Evolutionary conservation across 768 basidiomycete genomes (phyloP), one percentile per base, ranked within the genome.

Genomic region (Termitomyces sp.): DNA sequence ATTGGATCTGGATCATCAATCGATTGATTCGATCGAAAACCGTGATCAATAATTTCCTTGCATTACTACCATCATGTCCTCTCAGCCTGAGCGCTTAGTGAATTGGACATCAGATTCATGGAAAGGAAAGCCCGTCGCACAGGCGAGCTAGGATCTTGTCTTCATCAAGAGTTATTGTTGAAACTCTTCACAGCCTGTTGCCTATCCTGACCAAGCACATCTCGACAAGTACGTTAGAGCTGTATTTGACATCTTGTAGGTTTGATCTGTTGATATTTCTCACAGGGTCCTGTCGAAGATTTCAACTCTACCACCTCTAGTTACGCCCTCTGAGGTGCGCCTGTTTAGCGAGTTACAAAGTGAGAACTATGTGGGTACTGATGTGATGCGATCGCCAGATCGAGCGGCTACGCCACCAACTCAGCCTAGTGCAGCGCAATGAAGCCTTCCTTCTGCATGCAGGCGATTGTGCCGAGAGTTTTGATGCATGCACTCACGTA

Each of bases 401-500:
- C 67, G 90, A 93, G 69, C 82, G 92, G 10, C 78, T 98, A 54
- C 81, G 93, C 49, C 79, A 85, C 66, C 92, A 95, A 60, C 76
- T 98, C 19, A 74, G 79, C 34, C 84, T 84, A 35, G 94, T 95
- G 3, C 89, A 97, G 63, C 79, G 79, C 19, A 91, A 92, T 60
- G 85, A 95, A 65, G 94, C 93, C 0, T 98, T 99, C 73, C 78
- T 99, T 37, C 81, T 99, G 2, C 97, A 99, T 60, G 97, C 97
- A 0, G 97, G 97, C 2, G 97, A 99, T 66, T 99, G 97, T 65
- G 95, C 93, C n/a, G 92, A 95, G 71, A 89, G 91, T 69, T 95
- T 96, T 65, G 89, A 91, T 63, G 92, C 92, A 0, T 95, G 92
- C 68, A 93, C 90, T 0, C 84, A 92, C 60, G 91, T 92, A 67